Percentiles rank a stretch among this genome's conserved stretches.
These are phyloP conservation scores for Teratosphaeria zuluensis DNA, from an alignment of 2,329 filamentous ascomycete species.

Conservation along the genomic window DNA sequence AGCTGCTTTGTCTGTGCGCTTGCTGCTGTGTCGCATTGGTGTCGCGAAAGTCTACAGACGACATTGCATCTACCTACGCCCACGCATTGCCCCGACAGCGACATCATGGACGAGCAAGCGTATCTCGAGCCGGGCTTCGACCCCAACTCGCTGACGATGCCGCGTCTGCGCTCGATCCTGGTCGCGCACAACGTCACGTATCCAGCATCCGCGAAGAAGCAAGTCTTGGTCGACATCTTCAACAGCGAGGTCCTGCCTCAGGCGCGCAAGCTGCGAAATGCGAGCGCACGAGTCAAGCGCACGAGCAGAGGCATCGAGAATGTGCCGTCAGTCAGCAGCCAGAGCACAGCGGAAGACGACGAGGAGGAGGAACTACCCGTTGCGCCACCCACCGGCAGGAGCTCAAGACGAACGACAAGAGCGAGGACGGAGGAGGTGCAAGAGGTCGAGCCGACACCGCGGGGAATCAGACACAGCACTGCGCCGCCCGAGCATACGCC, in stretches of 20 bases:
- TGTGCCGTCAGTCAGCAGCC: constrained; percentile 42
- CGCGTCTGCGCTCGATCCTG: constrained; percentile 80
- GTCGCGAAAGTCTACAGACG: too few species aligned
- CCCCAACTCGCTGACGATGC: constrained; percentile 71
- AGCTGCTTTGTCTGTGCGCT: neutral
- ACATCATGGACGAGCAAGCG: constrained; percentile 51
- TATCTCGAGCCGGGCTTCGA: constrained; percentile 87
- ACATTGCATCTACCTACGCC: neutral
- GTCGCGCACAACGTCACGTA: constrained; percentile 81
- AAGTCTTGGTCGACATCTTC: constrained; percentile 76
- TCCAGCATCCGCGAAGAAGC: constrained; percentile 83
- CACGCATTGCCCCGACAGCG: neutral
- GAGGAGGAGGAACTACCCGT: constrained; percentile 34
- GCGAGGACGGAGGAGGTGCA: constrained; percentile 30
- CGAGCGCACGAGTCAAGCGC: constrained; percentile 69
- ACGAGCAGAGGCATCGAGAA: constrained; percentile 76
- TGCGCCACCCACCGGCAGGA: constrained; percentile 24
- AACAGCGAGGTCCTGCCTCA: constrained; percentile 68
- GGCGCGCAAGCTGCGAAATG: constrained; percentile 63
- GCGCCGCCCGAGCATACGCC: constrained; percentile 24
- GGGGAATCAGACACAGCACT: constrained; percentile 22
- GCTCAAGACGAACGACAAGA: constrained; percentile 19
- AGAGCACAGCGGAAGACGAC: constrained; percentile 45
- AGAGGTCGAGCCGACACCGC: constrained; percentile 21
- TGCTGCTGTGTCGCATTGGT: neutral